Conservation (phyloP, 805 yeast genomes). For the Hanseniaspora meyeri region DNA sequence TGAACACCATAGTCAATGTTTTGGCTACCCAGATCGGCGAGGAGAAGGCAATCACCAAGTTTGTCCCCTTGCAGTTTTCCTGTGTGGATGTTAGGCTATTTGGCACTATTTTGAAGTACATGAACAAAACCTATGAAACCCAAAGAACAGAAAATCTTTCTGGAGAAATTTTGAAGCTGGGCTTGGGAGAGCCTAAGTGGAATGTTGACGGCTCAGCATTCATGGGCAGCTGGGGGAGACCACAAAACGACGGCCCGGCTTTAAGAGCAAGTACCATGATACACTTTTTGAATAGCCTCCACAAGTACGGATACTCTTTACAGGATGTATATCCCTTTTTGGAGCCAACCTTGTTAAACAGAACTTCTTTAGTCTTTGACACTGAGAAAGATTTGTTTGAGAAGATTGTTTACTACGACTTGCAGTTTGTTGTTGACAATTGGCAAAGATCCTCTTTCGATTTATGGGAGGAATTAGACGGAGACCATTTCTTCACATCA, state of each 20-base stretch:
- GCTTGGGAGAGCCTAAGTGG: slow-evolving; percentile 87
- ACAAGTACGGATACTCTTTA: slow-evolving; percentile 23
- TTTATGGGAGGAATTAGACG: slow-evolving; percentile 80
- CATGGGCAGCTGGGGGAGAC: slow-evolving; percentile 73
- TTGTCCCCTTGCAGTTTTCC: background rate
- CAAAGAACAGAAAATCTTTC: slow-evolving; percentile 61
- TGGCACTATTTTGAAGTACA: slow-evolving; percentile 44
- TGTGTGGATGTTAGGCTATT: slow-evolving; percentile 12
- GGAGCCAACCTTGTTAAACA: slow-evolving; percentile 11
- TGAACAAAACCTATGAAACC: slow-evolving; percentile 43
- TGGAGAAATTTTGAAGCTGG: slow-evolving; percentile 41
- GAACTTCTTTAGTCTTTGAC: slow-evolving; percentile 14
- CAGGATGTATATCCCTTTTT: slow-evolving; percentile 16
- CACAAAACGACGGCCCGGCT: slow-evolving; percentile 93
- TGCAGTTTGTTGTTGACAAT: slow-evolving; percentile 44
- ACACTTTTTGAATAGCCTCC: slow-evolving; percentile 39
- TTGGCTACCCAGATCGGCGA: slow-evolving; percentile 29
- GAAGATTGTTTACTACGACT: slow-evolving; percentile 54
- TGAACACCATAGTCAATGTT: slow-evolving; percentile 48
- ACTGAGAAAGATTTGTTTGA: slow-evolving; percentile 34
- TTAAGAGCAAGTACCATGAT: slow-evolving; percentile 55
- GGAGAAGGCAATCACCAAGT: background rate
- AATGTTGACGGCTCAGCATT: slow-evolving; percentile 53
- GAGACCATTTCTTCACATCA: slow-evolving; percentile 68
- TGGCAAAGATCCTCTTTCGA: slow-evolving; percentile 67